phyloP scores from a whole-genome alignment of 345 rosid genomes.

The Passiflora organensis region DNA sequence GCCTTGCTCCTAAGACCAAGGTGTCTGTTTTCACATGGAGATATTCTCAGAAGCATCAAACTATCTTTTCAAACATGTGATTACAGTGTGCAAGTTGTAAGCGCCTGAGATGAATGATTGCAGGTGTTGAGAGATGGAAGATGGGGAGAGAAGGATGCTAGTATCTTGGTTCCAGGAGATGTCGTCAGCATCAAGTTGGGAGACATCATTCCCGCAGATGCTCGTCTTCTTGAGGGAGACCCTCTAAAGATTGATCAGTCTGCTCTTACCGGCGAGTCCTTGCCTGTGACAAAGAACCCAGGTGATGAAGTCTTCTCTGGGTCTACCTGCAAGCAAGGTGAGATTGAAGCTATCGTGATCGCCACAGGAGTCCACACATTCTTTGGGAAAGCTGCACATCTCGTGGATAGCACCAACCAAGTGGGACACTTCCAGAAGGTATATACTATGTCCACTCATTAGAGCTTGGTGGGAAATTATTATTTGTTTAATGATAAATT shows the following conservation, averaged over 20 bases:
- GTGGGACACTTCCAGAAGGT: slow-evolving; percentile 82
- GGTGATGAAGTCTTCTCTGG: slow-evolving; percentile 79
- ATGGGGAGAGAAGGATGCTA: slow-evolving; percentile 80
- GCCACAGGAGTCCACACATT: slow-evolving; percentile 84
- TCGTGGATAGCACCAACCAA: slow-evolving; percentile 71
- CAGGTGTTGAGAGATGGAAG: slow-evolving; percentile 72
- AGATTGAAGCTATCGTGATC: slow-evolving; percentile 76
- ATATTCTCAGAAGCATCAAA: too few species aligned
- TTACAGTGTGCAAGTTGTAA: not conserved
- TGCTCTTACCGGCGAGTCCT: slow-evolving; percentile 79
- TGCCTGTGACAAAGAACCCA: slow-evolving; percentile 63
- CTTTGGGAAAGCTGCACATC: slow-evolving; percentile 91
- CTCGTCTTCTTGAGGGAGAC: slow-evolving; percentile 79
- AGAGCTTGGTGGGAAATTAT: too few species aligned
- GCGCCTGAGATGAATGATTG: not conserved
- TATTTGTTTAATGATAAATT: not conserved
- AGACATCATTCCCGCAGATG: slow-evolving; percentile 81
- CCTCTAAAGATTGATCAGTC: slow-evolving; percentile 77
- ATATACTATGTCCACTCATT: too few species aligned
- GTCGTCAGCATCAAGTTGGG: slow-evolving; percentile 76
- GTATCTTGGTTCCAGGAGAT: slow-evolving; percentile 74
- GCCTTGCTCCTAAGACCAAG: slow-evolving; percentile 70
- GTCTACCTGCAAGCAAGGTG: slow-evolving; percentile 87
- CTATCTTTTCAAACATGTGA: too few species aligned
- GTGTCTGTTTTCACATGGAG: slow-evolving; percentile 13